Evolutionary conservation across 306 rosid genomes (phyloP).

Genomic region (Prinsepia uniflora): DNA sequence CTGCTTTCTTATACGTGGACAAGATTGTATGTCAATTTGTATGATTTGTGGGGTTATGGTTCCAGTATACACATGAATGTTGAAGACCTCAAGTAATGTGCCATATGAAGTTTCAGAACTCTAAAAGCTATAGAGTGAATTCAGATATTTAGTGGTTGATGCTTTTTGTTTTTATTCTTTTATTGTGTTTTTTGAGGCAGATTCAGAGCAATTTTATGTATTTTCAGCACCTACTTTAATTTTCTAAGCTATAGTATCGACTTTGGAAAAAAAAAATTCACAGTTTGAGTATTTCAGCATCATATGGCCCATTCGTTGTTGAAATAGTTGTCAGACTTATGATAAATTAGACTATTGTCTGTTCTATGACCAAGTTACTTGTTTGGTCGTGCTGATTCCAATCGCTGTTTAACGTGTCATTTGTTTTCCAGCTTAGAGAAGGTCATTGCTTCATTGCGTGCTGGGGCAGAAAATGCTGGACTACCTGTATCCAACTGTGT

Average conservation of each 20-base stretch:
- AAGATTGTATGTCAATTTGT: neutral
- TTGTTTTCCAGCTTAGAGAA: constrained; percentile 54
- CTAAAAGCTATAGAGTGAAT: neutral
- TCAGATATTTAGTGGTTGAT: neutral
- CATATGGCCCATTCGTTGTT: neutral
- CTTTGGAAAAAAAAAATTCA: neutral
- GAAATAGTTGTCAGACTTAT: neutral
- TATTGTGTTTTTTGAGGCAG: neutral
- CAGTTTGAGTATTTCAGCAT: neutral
- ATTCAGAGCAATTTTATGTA: neutral
- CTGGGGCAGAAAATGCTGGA: constrained; percentile 83
- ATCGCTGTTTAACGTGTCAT: neutral
- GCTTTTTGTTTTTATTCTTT: neutral
- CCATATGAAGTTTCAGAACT: neutral
- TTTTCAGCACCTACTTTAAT: neutral
- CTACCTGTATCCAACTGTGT: constrained; percentile 61
- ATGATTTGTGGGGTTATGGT: neutral
- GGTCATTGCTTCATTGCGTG: constrained; percentile 72
- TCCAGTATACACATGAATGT: too few species aligned
- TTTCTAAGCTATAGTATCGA: neutral
- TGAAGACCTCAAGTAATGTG: neutral
- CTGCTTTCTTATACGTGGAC: neutral
- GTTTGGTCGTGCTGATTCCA: neutral
- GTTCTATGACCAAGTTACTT: constrained; percentile 11
- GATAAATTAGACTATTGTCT: neutral